Conservation (phyloP, 805 yeast genomes). For the Clavispora carvajalis region DNA sequence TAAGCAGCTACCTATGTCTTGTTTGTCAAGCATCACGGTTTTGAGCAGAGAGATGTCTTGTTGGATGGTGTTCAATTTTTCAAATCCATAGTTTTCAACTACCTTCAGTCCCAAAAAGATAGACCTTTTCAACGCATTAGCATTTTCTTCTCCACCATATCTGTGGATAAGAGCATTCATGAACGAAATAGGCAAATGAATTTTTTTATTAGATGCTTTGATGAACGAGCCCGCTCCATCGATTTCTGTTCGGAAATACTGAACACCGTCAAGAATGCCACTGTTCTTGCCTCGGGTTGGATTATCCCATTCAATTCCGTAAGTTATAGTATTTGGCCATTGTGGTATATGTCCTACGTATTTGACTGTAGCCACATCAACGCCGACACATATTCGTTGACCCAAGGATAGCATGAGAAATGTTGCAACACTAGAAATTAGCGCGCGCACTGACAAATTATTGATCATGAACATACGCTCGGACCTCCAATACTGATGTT, state of each 20-base stretch:
- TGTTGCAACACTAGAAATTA: not conserved
- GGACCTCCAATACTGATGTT: too few relatives aligned
- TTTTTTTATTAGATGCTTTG: constrained; percentile 37
- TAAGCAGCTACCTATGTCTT: constrained; percentile 23
- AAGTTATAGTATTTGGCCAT: constrained; percentile 56
- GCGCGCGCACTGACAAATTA: not conserved
- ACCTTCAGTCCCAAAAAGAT: constrained; percentile 50
- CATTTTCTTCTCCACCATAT: constrained; percentile 35
- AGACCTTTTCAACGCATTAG: constrained; percentile 15
- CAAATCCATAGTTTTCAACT: constrained; percentile 64
- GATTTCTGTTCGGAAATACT: constrained; percentile 46
- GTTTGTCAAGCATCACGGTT: constrained; percentile 47
- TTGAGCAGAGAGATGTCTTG: constrained; percentile 40
- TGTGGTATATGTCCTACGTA: constrained; percentile 53
- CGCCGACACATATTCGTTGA: constrained; percentile 25
- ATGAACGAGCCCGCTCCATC: constrained; percentile 60
- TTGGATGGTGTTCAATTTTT: constrained; percentile 45
- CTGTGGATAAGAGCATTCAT: constrained; percentile 45
- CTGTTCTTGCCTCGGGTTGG: constrained; percentile 62
- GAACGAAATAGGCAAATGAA: constrained; percentile 28
- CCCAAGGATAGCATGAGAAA: not conserved
- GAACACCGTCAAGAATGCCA: constrained; percentile 51
- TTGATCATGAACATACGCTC: too few relatives aligned
- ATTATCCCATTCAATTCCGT: constrained; percentile 88
- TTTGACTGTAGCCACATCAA: constrained; percentile 56